phyloP scores from a whole-genome alignment of 1,284 basidiomycete genomes.

The Sporisorium sorghi region DNA sequence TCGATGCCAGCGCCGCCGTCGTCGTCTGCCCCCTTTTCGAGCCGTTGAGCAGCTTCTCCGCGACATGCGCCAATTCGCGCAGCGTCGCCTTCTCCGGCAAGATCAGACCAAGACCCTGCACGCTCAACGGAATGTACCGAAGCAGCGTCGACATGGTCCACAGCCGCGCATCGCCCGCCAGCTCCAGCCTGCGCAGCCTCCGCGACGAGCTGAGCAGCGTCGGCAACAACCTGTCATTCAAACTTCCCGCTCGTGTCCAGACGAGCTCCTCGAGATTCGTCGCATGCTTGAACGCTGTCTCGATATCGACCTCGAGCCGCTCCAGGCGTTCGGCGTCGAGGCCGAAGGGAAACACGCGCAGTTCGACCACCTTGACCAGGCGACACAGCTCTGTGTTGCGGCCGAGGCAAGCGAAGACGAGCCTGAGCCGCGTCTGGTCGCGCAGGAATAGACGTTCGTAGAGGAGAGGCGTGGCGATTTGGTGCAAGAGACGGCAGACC shows the following conservation, averaged over 20 bases:
- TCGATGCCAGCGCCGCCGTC: constrained; percentile 4
- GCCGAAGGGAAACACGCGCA: constrained; percentile 65
- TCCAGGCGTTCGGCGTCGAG: constrained; percentile 62
- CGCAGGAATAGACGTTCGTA: constrained; percentile 65
- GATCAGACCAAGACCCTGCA: constrained; percentile 43
- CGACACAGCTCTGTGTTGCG: constrained; percentile 39
- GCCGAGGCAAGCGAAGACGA: constrained; percentile 57
- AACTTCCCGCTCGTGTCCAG: constrained; percentile 66
- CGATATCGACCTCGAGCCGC: constrained; percentile 55
- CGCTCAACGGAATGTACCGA: constrained; percentile 24
- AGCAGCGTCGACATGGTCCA: constrained; percentile 56
- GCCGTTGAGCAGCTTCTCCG: constrained; percentile 24
- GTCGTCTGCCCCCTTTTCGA: not conserved
- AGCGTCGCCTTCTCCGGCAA: constrained; percentile 44
- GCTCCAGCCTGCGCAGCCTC: constrained; percentile 50
- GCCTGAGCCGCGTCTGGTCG: constrained; percentile 57
- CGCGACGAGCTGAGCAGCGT: constrained; percentile 36
- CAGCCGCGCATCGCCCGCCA: constrained; percentile 59
- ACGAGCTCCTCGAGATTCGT: constrained; percentile 50
- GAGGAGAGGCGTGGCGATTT: constrained; percentile 53
- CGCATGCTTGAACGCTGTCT: constrained; percentile 38
- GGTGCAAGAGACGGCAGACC: constrained; percentile 41
- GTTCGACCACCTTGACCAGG: constrained; percentile 56
- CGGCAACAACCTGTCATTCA: constrained; percentile 59
- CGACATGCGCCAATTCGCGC: constrained; percentile 38